phyloP scores from a whole-genome alignment of 345 rosid genomes.

The Kandelia obovata region DNA sequence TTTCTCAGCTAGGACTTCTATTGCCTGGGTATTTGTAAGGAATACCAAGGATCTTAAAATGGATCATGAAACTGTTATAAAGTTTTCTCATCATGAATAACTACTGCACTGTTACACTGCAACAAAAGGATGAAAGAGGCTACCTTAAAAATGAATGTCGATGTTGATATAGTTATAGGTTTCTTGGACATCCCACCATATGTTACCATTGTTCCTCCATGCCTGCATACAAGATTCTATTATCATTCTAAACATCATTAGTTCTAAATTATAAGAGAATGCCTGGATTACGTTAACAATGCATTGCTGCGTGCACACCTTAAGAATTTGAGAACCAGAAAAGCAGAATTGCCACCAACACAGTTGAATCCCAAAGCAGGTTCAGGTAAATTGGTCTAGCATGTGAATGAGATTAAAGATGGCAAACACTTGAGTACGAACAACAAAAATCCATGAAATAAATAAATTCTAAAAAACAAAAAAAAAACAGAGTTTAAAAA shows the following conservation, averaged over 20 bases:
- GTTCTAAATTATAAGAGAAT: neutral
- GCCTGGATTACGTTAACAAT: neutral
- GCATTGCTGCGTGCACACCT: constrained; percentile 33
- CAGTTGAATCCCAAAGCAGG: constrained; percentile 87
- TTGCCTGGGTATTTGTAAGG: neutral
- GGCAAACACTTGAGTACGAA: neutral
- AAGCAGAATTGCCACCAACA: constrained; percentile 79
- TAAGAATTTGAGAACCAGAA: constrained; percentile 74
- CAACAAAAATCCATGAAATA: constrained; percentile 8
- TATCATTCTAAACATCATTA: constrained; percentile 3
- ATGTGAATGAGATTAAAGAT: constrained; percentile 2
- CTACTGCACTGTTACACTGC: neutral
- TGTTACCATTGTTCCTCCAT: constrained; percentile 86
- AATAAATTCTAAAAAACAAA: neutral
- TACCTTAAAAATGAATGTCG: constrained; percentile 81
- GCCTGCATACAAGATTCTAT: constrained; percentile 30
- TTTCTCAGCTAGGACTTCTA: neutral
- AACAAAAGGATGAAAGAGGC: neutral
- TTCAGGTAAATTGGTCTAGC: constrained; percentile 57
- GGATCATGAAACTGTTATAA: neutral
- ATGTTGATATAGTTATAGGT: constrained; percentile 72
- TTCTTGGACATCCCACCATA: constrained; percentile 95
- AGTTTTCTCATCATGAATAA: neutral
- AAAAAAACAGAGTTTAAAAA: neutral
- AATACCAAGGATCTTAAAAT: neutral